These are phyloP conservation scores for Volvox carteri DNA, from an alignment of 163 green algal species.

Conservation along the genomic window DNA sequence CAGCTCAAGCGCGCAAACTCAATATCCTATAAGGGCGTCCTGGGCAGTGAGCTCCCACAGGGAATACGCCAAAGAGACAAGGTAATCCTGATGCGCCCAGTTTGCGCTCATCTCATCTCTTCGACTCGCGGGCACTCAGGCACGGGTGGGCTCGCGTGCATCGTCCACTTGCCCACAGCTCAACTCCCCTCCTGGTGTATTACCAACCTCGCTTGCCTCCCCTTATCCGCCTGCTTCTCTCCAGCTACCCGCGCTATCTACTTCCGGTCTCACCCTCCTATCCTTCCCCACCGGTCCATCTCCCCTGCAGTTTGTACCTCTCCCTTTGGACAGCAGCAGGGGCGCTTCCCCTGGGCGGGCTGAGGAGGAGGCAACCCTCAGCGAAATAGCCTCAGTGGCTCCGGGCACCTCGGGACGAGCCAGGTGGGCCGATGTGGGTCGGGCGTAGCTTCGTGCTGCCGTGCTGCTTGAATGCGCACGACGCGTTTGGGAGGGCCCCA, in stretches of 20 bases:
- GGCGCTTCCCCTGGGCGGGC: conserved; percentile 17
- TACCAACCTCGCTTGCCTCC: too few species aligned
- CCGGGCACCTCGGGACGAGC: neutral
- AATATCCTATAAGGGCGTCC: conserved; percentile 33
- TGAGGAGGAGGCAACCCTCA: neutral
- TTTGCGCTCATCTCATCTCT: neutral
- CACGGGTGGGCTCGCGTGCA: neutral
- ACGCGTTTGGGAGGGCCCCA: too few species aligned
- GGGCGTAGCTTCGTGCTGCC: too few species aligned
- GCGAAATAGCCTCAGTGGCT: neutral
- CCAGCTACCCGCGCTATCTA: too few species aligned
- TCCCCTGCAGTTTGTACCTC: conserved; percentile 27
- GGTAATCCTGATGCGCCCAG: neutral
- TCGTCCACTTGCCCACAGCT: neutral
- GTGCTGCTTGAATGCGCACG: too few species aligned
- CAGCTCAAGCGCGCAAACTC: conserved; percentile 17
- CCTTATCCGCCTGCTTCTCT: too few species aligned
- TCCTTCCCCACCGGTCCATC: neutral
- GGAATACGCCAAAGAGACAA: conserved; percentile 48
- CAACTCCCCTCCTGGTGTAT: too few species aligned
- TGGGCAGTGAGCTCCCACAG: conserved; percentile 29
- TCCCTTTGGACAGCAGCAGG: conserved; percentile 42
- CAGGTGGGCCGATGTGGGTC: conserved; percentile 19
- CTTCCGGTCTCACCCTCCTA: too few species aligned
- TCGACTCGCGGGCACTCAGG: neutral